Percentiles rank a stretch among this genome's conserved stretches.
These are phyloP conservation scores for Tuber calosporum DNA, from an alignment of 495 filamentous ascomycete species.

Conservation along the genomic window DNA sequence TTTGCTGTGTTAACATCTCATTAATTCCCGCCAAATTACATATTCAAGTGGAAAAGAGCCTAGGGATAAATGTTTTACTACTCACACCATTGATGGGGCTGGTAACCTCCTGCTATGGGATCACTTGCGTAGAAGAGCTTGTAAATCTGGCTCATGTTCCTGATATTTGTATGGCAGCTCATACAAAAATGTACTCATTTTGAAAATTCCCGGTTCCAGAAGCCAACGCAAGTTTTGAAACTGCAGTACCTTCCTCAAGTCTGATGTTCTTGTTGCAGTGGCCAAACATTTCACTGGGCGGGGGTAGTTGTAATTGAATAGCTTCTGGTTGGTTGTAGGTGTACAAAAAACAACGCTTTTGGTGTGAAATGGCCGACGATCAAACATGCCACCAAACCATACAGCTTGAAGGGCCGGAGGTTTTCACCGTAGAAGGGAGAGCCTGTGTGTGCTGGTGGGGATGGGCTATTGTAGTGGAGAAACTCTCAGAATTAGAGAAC, in stretches of 20 bases:
- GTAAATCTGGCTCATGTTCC: too few relatives aligned
- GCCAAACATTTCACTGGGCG: neutral
- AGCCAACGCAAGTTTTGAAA: neutral
- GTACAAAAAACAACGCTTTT: neutral
- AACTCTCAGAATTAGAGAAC: neutral
- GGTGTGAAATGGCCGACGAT: neutral
- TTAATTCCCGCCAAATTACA: neutral
- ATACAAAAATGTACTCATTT: neutral
- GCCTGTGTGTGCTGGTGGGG: neutral
- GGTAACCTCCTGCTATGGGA: too few relatives aligned
- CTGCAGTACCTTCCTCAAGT: neutral
- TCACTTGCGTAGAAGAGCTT: too few relatives aligned
- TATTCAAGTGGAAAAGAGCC: neutral
- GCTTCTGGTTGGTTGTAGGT: neutral
- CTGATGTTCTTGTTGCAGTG: neutral
- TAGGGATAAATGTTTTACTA: neutral
- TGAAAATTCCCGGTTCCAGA: neutral
- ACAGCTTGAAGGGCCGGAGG: neutral
- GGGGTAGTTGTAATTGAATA: neutral
- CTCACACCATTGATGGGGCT: too few relatives aligned
- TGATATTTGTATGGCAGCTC: neutral
- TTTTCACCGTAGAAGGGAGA: neutral
- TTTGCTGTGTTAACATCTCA: neutral
- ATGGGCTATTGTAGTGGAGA: neutral
- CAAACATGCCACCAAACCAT: neutral